Conservation (phyloP, 371 early-diverging fungal genomes). For the Phascolomyces articulosus region DNA sequence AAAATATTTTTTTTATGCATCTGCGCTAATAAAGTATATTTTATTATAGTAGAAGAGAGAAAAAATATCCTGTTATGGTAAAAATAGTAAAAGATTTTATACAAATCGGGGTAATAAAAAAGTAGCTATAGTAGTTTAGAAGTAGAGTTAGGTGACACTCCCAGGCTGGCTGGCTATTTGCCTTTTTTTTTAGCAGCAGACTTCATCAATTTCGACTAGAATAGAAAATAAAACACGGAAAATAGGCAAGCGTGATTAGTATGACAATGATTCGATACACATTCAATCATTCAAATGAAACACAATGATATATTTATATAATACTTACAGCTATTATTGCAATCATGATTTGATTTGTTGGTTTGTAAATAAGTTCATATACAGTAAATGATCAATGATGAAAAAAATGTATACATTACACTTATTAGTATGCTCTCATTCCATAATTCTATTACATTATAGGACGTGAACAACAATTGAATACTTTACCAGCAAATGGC, state of each 20-base stretch:
- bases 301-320: neutral
- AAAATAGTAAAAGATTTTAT: neutral
- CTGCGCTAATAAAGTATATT: neutral
- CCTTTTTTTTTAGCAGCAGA: slow-evolving; percentile 23
- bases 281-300: neutral
- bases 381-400: too few species aligned
- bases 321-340: neutral
- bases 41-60: neutral
- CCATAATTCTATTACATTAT: neutral
- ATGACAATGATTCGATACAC: neutral
- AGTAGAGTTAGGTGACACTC: too few species aligned
- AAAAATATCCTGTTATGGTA: neutral
- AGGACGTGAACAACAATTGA: neutral
- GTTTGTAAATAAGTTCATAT: too few species aligned
- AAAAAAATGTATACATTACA: too few species aligned
- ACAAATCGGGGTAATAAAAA: slow-evolving; percentile 1
- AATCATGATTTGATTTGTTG: neutral
- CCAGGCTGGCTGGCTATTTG: too few species aligned
- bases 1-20: neutral
- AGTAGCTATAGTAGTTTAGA: neutral
- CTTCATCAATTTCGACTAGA: slow-evolving; percentile 27
- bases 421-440: too few species aligned
- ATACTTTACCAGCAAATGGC: slow-evolving; percentile 27
- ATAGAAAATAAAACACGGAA: neutral
- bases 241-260: neutral